These are phyloP conservation scores for Dendrobium huoshanense DNA, from an alignment of 106 monocot genomes.

Conservation along the genomic window DNA sequence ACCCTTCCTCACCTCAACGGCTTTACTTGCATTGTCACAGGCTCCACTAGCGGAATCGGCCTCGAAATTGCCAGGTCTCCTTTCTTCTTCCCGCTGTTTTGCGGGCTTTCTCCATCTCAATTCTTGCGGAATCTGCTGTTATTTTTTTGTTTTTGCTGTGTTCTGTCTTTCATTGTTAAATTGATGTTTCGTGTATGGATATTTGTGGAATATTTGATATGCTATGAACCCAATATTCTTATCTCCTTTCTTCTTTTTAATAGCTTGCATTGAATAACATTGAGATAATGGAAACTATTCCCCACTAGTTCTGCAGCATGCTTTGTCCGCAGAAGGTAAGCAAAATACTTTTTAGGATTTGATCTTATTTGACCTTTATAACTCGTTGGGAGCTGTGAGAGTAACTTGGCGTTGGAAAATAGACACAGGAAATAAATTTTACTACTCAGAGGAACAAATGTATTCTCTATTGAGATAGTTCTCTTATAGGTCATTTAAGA, in stretches of 20 bases:
- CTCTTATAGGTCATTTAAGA: too few species aligned
- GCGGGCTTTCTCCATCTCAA: neutral
- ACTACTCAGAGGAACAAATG: too few species aligned
- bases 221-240: neutral
- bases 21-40: conserved; percentile 74
- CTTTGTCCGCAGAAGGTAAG: neutral
- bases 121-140: neutral
- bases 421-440: too few species aligned
- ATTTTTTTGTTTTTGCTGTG: neutral
- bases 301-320: neutral
- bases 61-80: conserved; percentile 70
- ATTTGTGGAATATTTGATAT: neutral
- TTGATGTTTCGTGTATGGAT: neutral
- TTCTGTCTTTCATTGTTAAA: neutral
- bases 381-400: neutral
- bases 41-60: conserved; percentile 91
- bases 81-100: neutral
- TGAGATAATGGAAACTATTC: neutral
- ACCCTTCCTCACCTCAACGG: conserved; percentile 65
- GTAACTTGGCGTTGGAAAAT: neutral
- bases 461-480: too few species aligned
- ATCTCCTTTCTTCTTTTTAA: neutral
- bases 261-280: neutral
- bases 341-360: neutral
- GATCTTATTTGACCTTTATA: neutral